Percentiles rank a stretch among this genome's conserved stretches.
Evolutionary conservation across 257 asterid species (phyloP).

Genomic region (Solanum bulbocastanum): DNA sequence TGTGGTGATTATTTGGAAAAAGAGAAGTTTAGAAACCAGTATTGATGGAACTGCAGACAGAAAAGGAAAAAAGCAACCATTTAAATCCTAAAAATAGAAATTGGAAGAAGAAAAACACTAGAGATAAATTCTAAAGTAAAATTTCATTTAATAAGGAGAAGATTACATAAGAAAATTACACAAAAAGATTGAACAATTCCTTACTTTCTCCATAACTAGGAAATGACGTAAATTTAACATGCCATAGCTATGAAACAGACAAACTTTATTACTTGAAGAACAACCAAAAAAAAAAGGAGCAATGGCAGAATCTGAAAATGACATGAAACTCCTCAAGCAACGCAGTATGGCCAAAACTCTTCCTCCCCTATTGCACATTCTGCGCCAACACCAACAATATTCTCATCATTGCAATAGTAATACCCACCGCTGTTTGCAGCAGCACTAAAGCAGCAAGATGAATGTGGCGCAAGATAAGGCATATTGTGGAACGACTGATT

Average conservation of each 20-base stretch:
- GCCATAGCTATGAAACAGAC: neutral
- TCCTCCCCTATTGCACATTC: constrained; percentile 59
- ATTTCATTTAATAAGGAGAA: neutral
- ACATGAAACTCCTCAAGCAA: constrained; percentile 37
- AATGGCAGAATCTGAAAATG: neutral
- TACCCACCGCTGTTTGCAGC: constrained; percentile 26
- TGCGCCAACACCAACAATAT: constrained; percentile 19
- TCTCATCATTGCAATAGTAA: constrained; percentile 46
- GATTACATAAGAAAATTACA: neutral
- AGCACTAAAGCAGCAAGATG: constrained; percentile 49
- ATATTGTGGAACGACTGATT: constrained; percentile 66
- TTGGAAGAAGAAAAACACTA: neutral
- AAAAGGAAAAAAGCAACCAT: too few species aligned
- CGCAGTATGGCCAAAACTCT: constrained; percentile 75
- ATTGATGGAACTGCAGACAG: too few species aligned
- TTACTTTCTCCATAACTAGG: neutral
- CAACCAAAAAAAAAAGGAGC: neutral
- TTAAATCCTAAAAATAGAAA: too few species aligned
- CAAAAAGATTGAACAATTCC: neutral
- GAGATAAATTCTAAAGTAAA: neutral
- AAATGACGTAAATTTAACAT: neutral
- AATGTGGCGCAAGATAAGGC: constrained; percentile 61
- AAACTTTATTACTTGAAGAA: neutral
- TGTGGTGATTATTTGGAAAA: neutral
- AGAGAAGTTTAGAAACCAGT: too few species aligned